These are phyloP conservation scores for Nothopassalora personata DNA, from an alignment of 2,329 filamentous ascomycete species.

Conservation along the genomic window DNA sequence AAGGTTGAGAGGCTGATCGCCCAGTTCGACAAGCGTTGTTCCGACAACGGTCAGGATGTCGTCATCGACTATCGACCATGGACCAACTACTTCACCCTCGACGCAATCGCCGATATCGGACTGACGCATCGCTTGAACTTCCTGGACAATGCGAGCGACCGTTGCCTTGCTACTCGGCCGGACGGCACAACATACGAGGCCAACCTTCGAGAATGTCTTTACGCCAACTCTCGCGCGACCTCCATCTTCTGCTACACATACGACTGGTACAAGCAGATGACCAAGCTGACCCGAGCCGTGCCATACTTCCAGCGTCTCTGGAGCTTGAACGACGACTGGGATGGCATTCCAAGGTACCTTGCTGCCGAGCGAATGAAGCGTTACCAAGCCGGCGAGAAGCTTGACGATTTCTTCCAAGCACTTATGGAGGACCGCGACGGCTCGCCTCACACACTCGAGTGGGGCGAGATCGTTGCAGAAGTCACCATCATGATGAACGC, in stretches of 20 bases:
- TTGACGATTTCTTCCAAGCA: conserved; percentile 55
- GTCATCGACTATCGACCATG: conserved; percentile 35
- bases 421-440: conserved; percentile 51
- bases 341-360: conserved; percentile 47
- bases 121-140: conserved; percentile 35
- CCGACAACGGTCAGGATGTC: conserved; percentile 23
- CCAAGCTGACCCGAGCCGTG: conserved; percentile 43
- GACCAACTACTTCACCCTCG: conserved; percentile 36
- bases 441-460: conserved; percentile 46
- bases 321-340: conserved; percentile 38
- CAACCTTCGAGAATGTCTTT: conserved; percentile 48
- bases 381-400: conserved; percentile 49
- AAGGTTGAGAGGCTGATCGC: conserved; percentile 32
- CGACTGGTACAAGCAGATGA: conserved; percentile 46
- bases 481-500: conserved; percentile 50
- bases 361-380: conserved; percentile 41
- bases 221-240: conserved; percentile 48
- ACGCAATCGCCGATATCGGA: conserved; percentile 38
- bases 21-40: conserved; percentile 34
- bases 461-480: conserved; percentile 56
- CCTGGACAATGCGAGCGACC: conserved; percentile 34
- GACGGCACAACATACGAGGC: conserved; percentile 43
- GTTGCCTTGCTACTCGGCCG: conserved; percentile 21
- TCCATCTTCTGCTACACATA: conserved; percentile 49
- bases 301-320: conserved; percentile 41